Evolutionary conservation across 2,329 filamentous ascomycete genomes (phyloP).

Genomic region (Alternaria panax): DNA sequence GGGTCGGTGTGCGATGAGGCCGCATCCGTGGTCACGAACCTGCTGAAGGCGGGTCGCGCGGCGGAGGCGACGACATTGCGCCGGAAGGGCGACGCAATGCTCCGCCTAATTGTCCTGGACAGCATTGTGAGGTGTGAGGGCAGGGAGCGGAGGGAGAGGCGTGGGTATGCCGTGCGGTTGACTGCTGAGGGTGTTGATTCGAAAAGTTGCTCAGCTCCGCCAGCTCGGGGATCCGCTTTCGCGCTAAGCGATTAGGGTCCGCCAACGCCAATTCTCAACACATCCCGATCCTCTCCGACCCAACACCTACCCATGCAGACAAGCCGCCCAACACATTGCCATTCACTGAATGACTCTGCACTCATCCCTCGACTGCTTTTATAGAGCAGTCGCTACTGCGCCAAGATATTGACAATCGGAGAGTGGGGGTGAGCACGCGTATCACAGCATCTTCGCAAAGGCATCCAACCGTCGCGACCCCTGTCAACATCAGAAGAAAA

Average conservation of each 20-base stretch:
- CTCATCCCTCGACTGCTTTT: no score
- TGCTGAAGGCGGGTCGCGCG: slow-evolving; percentile 59
- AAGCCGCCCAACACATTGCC: slow-evolving; percentile 1
- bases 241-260: slow-evolving; percentile 20
- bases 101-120: slow-evolving; percentile 51
- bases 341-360: not conserved
- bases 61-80: slow-evolving; percentile 48
- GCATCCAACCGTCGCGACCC: not conserved
- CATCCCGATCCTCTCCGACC: slow-evolving; percentile 19
- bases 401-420: rapidly evolving
- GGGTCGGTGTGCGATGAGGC: slow-evolving; percentile 89
- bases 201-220: slow-evolving; percentile 31
- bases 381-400: rapidly evolving
- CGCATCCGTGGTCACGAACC: slow-evolving; percentile 93
- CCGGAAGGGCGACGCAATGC: slow-evolving; percentile 50
- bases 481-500: not conserved
- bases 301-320: not conserved
- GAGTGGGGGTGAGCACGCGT: not conserved
- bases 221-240: slow-evolving; percentile 28
- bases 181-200: slow-evolving; percentile 28
- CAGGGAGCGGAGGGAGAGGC: slow-evolving; percentile 27
- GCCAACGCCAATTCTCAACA: slow-evolving; percentile 15
- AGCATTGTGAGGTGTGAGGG: slow-evolving; percentile 45
- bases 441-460: not conserved
- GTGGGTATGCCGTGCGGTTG: slow-evolving; percentile 18